Percentiles rank a stretch among this genome's conserved stretches.
Conservation (phyloP, 1,284 basidiomycete species). For the Microbotryum scabiosae region DNA sequence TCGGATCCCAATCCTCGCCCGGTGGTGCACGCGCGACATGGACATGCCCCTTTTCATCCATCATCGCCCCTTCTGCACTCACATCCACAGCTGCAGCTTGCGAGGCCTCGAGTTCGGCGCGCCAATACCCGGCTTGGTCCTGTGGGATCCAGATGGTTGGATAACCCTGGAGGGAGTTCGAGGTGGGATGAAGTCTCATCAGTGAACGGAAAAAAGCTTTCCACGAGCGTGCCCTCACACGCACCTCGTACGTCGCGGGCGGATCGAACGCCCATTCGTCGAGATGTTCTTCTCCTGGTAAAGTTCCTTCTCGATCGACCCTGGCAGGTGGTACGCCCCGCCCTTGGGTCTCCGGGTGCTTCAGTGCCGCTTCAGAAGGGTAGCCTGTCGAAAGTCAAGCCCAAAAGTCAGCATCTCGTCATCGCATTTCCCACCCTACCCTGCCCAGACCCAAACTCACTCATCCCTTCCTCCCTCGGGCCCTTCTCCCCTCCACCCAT, state of each 20-base stretch:
- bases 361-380: constrained; percentile 63
- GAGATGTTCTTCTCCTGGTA: constrained; percentile 21
- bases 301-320: constrained; percentile 2
- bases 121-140: constrained; percentile 58
- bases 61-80: constrained; percentile 22
- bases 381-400: constrained; percentile 48
- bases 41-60: constrained; percentile 29
- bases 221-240: too few species aligned
- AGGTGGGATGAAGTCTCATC: too few species aligned
- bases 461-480: constrained; percentile 32
- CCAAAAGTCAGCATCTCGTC: neutral
- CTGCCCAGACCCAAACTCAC: neutral
- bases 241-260: constrained; percentile 29
- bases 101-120: constrained; percentile 54
- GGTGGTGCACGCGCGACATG: constrained; percentile 24
- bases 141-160: constrained; percentile 69
- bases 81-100: constrained; percentile 22
- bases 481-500: neutral
- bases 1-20: constrained; percentile 25
- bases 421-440: too few species aligned
- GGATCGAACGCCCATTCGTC: constrained; percentile 32
- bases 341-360: constrained; percentile 39
- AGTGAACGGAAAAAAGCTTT: too few species aligned
- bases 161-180: constrained; percentile 37
- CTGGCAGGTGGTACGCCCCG: neutral